Evolutionary conservation across 306 rosid species (phyloP).

Genomic region (Fragaria vesca): DNA sequence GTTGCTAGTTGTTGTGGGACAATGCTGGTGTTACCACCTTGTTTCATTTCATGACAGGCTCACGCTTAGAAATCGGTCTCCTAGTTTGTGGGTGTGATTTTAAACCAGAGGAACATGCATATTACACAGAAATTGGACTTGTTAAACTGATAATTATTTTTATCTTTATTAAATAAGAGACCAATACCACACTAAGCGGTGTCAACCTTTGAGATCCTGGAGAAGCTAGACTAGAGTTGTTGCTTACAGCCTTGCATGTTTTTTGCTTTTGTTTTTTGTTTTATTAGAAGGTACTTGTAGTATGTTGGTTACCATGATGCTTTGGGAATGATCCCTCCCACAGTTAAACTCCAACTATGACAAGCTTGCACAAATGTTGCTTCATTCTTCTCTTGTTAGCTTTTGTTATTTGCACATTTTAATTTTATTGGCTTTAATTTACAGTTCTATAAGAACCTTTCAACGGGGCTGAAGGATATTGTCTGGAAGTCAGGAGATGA

Average conservation of each 20-base stretch:
- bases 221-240: neutral
- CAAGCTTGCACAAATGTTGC: neutral
- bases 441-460: slow-evolving; percentile 79
- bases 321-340: neutral
- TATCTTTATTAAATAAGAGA: neutral
- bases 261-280: neutral
- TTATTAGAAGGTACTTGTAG: neutral
- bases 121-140: neutral
- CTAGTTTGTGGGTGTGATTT: neutral
- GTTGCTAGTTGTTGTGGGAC: neutral
- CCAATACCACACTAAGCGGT: neutral
- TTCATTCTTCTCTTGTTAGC: neutral
- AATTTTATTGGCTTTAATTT: slow-evolving; percentile 25
- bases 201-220: neutral
- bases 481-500: slow-evolving; percentile 82
- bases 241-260: neutral
- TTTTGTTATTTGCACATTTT: slow-evolving; percentile 2
- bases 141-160: neutral
- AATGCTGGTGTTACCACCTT: neutral
- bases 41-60: neutral
- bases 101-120: neutral
- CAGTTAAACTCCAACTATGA: too few species aligned
- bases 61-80: neutral
- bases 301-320: neutral
- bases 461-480: slow-evolving; percentile 80